These are phyloP conservation scores for Paraconiothyrium sp. DNA, from an alignment of 2,329 filamentous ascomycete genomes.

Conservation along the genomic window DNA sequence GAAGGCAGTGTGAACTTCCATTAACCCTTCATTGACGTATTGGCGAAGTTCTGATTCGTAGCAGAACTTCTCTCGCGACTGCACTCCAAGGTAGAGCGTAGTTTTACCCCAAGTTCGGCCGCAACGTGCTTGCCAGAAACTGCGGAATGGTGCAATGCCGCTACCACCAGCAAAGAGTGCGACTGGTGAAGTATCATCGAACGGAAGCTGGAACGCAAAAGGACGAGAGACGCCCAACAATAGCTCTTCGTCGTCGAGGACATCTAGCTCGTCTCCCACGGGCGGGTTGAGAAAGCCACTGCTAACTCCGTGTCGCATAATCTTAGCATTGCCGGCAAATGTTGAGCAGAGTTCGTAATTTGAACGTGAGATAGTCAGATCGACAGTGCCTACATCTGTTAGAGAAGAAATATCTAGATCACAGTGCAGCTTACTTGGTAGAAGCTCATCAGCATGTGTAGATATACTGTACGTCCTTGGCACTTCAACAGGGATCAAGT, in stretches of 20 bases:
- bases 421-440: slow-evolving; percentile 44
- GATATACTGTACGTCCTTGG: slow-evolving; percentile 49
- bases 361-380: slow-evolving; percentile 62
- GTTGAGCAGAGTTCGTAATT: slow-evolving; percentile 59
- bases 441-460: slow-evolving; percentile 60
- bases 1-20: slow-evolving; percentile 65
- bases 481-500: slow-evolving; percentile 34
- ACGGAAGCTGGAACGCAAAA: slow-evolving; percentile 62
- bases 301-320: slow-evolving; percentile 58
- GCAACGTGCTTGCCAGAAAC: slow-evolving; percentile 36
- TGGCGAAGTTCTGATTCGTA: slow-evolving; percentile 35
- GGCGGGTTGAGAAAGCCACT: slow-evolving; percentile 65
- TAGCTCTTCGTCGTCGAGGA: slow-evolving; percentile 56
- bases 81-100: slow-evolving; percentile 32
- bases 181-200: slow-evolving; percentile 61
- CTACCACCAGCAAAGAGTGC: slow-evolving; percentile 62
- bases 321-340: slow-evolving; percentile 25
- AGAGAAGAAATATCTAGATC: background rate
- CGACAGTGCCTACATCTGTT: slow-evolving; percentile 49
- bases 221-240: slow-evolving; percentile 64
- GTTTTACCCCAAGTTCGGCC: slow-evolving; percentile 33
- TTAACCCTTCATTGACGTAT: slow-evolving; percentile 55
- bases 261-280: slow-evolving; percentile 50
- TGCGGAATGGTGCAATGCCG: slow-evolving; percentile 36
- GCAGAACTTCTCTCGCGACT: slow-evolving; percentile 35